phyloP scores from a whole-genome alignment of 1,139 yeast species.

The Saccharomyces hybrid region DNA sequence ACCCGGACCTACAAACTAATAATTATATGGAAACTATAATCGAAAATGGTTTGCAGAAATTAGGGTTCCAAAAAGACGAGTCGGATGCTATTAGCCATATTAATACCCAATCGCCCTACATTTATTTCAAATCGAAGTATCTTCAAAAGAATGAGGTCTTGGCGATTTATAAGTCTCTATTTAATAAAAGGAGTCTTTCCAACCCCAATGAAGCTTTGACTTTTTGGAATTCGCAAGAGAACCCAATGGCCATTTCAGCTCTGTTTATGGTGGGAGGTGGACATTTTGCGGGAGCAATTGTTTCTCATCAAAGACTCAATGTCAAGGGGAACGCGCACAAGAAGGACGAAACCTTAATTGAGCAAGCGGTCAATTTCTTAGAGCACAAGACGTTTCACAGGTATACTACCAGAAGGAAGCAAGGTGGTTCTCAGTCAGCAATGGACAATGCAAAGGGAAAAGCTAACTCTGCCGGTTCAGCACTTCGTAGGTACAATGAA shows the following conservation, averaged over 20 bases:
- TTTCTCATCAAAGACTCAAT: constrained; percentile 56
- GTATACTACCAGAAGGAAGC: constrained; percentile 93
- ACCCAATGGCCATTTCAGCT: constrained; percentile 44
- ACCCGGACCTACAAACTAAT: not conserved
- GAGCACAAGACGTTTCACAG: constrained; percentile 86
- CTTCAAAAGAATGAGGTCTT: constrained; percentile 45
- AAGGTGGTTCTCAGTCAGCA: constrained; percentile 95
- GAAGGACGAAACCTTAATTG: constrained; percentile 39
- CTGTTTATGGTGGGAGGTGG: constrained; percentile 96
- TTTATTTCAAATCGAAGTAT: constrained; percentile 45
- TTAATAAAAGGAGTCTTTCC: constrained; percentile 39
- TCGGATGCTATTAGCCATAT: constrained; percentile 40
- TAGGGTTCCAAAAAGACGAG: constrained; percentile 20
- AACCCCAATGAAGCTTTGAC: constrained; percentile 28
- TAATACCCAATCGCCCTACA: constrained; percentile 57
- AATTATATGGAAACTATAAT: constrained; percentile 6
- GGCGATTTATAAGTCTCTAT: constrained; percentile 65
- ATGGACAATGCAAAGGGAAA: constrained; percentile 89
- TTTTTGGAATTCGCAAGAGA: constrained; percentile 25
- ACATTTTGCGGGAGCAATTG: constrained; percentile 92
- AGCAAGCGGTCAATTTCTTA: constrained; percentile 57
- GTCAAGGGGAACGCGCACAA: constrained; percentile 42
- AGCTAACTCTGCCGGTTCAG: constrained; percentile 94
- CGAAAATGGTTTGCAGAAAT: constrained; percentile 11
- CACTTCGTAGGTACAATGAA: constrained; percentile 83